A percentile compares a stretch with the other conserved stretches of the same genome.
phyloP scores from a whole-genome alignment of 331 rosid species.

The Malus hybrid region DNA sequence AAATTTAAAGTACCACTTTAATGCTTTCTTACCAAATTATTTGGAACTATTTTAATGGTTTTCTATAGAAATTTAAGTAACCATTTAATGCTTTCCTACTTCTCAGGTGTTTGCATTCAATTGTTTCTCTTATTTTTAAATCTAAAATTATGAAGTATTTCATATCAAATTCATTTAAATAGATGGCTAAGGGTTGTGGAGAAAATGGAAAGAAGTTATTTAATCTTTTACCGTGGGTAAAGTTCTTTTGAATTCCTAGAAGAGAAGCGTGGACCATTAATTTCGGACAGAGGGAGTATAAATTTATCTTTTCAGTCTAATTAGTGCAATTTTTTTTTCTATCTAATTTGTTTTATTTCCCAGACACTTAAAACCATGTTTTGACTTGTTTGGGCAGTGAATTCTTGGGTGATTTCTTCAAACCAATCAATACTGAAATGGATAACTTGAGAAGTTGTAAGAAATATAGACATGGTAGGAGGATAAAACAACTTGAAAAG shows the following conservation, averaged over 20 bases:
- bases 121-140: background rate
- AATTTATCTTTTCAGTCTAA: background rate
- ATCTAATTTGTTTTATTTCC: background rate
- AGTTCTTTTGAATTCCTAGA: background rate
- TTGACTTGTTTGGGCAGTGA: constrained; percentile 56
- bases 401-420: constrained; percentile 84
- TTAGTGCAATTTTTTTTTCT: background rate
- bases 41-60: background rate
- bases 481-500: constrained; percentile 85
- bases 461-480: constrained; percentile 97
- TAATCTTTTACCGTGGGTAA: background rate
- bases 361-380: constrained; percentile 12
- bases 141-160: background rate
- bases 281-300: background rate
- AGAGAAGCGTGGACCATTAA: too few species aligned
- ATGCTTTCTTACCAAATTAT: background rate
- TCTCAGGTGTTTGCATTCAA: background rate
- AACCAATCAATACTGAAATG: constrained; percentile 67
- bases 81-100: background rate
- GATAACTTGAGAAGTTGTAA: constrained; percentile 73
- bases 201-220: background rate
- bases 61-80: background rate
- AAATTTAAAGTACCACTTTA: background rate
- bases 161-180: background rate
- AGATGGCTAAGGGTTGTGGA: background rate